Conservation (phyloP, 257 asterid species). For the Solanum boliviense region DNA sequence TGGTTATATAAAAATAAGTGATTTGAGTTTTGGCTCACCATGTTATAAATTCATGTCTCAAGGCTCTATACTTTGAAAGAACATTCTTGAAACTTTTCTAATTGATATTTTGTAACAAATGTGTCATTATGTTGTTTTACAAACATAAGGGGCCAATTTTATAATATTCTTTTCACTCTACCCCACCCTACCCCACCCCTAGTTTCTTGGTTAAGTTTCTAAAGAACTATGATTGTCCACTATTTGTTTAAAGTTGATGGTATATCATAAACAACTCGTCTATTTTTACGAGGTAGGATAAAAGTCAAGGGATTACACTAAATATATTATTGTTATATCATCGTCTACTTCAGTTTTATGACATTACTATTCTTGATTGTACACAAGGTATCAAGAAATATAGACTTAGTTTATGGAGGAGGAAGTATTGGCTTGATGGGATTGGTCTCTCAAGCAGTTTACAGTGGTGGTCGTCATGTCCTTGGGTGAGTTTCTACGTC, state of each 20-base stretch:
- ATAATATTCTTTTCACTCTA: background rate
- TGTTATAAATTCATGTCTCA: background rate
- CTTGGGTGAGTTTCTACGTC: slow-evolving; percentile 16
- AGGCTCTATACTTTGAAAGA: background rate
- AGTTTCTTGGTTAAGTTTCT: background rate
- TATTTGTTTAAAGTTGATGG: background rate
- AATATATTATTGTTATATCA: background rate
- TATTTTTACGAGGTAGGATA: background rate
- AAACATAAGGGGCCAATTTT: background rate
- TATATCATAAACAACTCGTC: background rate
- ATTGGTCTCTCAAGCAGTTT: slow-evolving; percentile 26
- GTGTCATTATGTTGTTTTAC: background rate
- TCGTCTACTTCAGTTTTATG: background rate
- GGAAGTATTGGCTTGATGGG: slow-evolving; percentile 39
- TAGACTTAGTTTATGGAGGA: slow-evolving; percentile 34
- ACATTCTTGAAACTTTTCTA: background rate
- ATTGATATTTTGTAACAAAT: background rate
- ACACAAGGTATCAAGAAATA: slow-evolving; percentile 21
- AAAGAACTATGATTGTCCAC: background rate
- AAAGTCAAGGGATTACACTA: fast-evolving
- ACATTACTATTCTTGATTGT: background rate
- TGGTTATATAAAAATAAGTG: background rate
- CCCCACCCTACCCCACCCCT: background rate
- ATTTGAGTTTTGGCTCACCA: background rate
- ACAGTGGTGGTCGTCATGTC: slow-evolving; percentile 29